A percentile compares a stretch with the other conserved stretches of the same genome.
phyloP scores from a whole-genome alignment of 345 rosid genomes.

The Anacardium occidentale region DNA sequence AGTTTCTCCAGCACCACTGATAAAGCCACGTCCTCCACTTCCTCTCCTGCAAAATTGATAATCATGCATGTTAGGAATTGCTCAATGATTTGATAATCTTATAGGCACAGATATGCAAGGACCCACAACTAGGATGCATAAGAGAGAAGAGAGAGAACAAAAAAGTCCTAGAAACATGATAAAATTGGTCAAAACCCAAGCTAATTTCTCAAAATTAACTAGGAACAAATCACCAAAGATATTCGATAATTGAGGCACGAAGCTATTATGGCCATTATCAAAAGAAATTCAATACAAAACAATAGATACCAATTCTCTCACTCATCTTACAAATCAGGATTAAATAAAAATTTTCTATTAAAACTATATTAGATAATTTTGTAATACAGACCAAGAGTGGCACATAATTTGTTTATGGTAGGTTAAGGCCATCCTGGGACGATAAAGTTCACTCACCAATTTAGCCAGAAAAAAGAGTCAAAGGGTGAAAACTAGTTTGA shows the following conservation, averaged over 20 bases:
- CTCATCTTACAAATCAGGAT: neutral
- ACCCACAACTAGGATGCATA: neutral
- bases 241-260: neutral
- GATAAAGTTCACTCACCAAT: neutral
- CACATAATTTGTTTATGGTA: neutral
- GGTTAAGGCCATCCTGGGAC: conserved; percentile 2
- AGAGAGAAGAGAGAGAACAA: neutral
- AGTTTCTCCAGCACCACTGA: conserved; percentile 98
- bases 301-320: neutral
- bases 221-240: neutral
- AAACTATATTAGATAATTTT: neutral
- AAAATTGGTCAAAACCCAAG: neutral
- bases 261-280: neutral
- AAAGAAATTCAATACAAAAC: neutral
- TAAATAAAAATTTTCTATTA: neutral
- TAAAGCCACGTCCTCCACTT: conserved; percentile 84
- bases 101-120: conserved; percentile 1
- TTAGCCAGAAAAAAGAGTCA: neutral
- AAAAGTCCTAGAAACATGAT: neutral
- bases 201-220: neutral
- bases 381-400: neutral
- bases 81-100: neutral
- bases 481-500: neutral
- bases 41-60: conserved; percentile 74
- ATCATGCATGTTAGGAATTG: conserved; percentile 4